A percentile compares a stretch with the other conserved stretches of the same genome.
These are phyloP conservation scores for Antarctomyces pellizariae DNA, from an alignment of 495 filamentous ascomycete species.

Conservation along the genomic window DNA sequence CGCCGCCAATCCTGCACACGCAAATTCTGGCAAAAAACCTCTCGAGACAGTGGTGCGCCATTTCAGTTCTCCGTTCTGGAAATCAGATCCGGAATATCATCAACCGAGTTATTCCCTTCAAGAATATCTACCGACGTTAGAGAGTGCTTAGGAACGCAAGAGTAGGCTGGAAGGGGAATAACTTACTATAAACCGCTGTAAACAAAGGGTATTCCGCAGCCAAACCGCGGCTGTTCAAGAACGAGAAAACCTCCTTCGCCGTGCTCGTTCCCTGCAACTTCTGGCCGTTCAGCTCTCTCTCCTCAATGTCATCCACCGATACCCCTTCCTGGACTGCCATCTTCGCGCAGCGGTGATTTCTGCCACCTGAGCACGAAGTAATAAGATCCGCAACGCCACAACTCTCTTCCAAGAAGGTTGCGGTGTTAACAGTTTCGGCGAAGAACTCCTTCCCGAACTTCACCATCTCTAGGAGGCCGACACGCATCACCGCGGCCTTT, in stretches of 20 bases:
- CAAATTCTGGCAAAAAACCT: too few relatives aligned
- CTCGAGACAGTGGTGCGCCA: too few relatives aligned
- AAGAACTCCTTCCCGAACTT: constrained; percentile 90
- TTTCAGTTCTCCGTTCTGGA: constrained; percentile 19
- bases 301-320: constrained; percentile 69
- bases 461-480: constrained; percentile 85
- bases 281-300: constrained; percentile 81
- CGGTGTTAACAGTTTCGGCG: constrained; percentile 45
- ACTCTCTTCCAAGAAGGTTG: constrained; percentile 88
- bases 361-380: constrained; percentile 71
- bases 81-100: constrained; percentile 37
- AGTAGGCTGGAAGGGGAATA: constrained; percentile 1
- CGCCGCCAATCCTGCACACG: too few relatives aligned
- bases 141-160: constrained; percentile 1
- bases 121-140: constrained; percentile 22
- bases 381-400: constrained; percentile 93
- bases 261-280: constrained; percentile 89
- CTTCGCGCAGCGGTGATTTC: constrained; percentile 88
- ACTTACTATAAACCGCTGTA: constrained; percentile 54
- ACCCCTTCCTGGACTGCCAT: constrained; percentile 59
- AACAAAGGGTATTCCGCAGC: constrained; percentile 82
- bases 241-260: constrained; percentile 69
- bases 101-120: constrained; percentile 30
- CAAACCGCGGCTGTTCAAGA: constrained; percentile 50
- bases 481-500: constrained; percentile 89